Conservation (phyloP, 169 alveolate species). For the Amoebophrya sp. region DNA sequence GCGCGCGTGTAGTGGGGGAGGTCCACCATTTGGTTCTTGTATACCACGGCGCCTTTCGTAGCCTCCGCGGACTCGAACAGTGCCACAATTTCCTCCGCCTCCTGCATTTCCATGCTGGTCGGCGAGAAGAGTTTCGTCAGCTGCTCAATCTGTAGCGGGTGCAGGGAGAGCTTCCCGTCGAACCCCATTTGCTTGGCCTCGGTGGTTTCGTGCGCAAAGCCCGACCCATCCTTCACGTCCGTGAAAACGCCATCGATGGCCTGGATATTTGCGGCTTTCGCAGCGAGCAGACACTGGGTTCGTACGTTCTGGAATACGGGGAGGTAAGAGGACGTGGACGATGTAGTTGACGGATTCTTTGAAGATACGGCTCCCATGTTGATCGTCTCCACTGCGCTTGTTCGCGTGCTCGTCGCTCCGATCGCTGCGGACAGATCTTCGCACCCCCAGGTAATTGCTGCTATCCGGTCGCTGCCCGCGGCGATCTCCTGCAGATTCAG, state of each 20-base stretch:
- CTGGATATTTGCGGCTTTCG: neutral
- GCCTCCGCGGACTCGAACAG: neutral
- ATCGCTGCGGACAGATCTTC: neutral
- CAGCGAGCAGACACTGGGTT: neutral
- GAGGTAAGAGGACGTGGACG: no score
- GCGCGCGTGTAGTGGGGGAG: slow-evolving; percentile 38
- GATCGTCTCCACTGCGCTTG: no score
- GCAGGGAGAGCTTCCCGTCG: slow-evolving; percentile 41
- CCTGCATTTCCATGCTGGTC: neutral
- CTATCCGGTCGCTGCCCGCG: neutral
- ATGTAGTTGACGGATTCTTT: no score
- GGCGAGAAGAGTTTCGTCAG: neutral
- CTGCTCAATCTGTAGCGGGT: slow-evolving; percentile 19
- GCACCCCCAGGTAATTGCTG: neutral
- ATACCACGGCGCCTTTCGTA: neutral
- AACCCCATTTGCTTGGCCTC: slow-evolving; percentile 29
- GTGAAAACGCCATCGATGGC: neutral
- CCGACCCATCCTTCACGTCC: neutral
- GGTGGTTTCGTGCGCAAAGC: neutral
- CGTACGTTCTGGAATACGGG: neutral
- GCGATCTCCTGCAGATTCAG: neutral
- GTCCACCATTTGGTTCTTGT: slow-evolving; percentile 46
- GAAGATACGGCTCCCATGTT: no score
- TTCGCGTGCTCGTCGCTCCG: neutral
- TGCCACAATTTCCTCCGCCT: slow-evolving; percentile 33